Evolutionary conservation across 2,329 filamentous ascomycete species (phyloP), one percentile per base, ranked within the genome.

Genomic region (Chaetomium sp.): DNA sequence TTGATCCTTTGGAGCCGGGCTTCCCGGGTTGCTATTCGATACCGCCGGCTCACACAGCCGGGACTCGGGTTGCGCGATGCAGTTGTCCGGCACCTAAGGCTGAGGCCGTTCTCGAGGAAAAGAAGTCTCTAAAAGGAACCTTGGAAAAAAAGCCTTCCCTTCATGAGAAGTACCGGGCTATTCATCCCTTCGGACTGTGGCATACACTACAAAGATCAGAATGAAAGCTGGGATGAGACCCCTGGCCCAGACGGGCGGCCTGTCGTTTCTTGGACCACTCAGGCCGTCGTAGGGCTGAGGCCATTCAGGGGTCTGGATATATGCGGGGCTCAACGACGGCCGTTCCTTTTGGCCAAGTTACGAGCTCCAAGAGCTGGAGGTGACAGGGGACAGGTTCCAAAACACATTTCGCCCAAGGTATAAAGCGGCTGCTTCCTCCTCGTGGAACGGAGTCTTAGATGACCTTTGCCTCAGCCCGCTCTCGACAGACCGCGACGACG

Each of bases 231-330:
- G 38, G 38, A 51, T 51, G 38, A 32, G 19, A 50, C 8, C 40
- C 49, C 38, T 35, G 37, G 32, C 38, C 32, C 32, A n/a, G 37
- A 11, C 37, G n/a, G 50, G 40, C 35, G 33, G 33, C 19, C 41
- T 44, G 46, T 6, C 27, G 34, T 27, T 40, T 19, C 27, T 14
- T 35, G 35, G 43, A 43, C 35, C 50, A 36, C 36, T 40, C 43
- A 47, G 12, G 7, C 35, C 42, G 52, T 38, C 41, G 47, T 54
- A 54, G 46, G 53, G 47, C 53, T 49, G 48, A 49, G 36, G 36
- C 48, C 11, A 33, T 40, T 49, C 19, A 38, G 11, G 47, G 47
- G 8, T 9, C 37, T 4, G 36, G n/a, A 49, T 40, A 14, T 35
- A 38, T 49, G 47, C 47, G 47, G 47, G 47, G 47, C 36, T 40